Conservation (phyloP, 2,329 filamentous ascomycete species). For the Colletotrichum spinosum region DNA sequence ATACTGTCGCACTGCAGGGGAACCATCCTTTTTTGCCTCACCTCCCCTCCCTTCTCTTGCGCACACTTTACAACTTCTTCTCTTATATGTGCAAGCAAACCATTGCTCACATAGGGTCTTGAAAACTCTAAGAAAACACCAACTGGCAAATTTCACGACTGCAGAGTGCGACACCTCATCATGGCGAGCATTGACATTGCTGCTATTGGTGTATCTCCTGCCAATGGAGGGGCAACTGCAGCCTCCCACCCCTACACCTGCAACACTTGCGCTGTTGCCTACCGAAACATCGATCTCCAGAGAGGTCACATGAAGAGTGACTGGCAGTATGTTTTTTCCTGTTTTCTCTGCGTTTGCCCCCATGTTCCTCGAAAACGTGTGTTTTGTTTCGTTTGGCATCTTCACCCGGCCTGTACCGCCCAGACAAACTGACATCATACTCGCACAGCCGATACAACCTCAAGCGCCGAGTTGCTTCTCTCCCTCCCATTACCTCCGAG, state of each 20-base stretch:
- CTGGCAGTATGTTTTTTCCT: constrained; percentile 82
- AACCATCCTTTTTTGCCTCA: constrained; percentile 12
- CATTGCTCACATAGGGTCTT: not conserved
- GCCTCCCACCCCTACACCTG: constrained; percentile 91
- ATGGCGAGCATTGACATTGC: constrained; percentile 59
- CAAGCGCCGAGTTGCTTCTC: constrained; percentile 89
- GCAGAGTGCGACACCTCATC: constrained; percentile 36
- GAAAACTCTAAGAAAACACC: not conserved
- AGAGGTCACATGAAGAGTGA: constrained; percentile 97
- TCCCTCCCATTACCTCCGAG: constrained; percentile 92
- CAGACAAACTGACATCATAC: constrained; percentile 36
- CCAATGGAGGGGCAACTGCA: constrained; percentile 46
- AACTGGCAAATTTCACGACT: not conserved
- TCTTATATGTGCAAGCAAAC: constrained; percentile 7
- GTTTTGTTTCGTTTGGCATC: not conserved
- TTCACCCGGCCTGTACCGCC: constrained; percentile 2
- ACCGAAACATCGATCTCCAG: constrained; percentile 92
- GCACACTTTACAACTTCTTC: constrained; percentile 17
- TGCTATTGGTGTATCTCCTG: constrained; percentile 33
- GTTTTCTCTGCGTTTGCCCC: constrained; percentile 2
- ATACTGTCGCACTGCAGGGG: constrained; percentile 18
- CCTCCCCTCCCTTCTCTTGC: constrained; percentile 16
- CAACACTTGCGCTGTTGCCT: constrained; percentile 98
- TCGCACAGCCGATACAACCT: constrained; percentile 86
- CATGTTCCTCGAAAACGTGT: too few species aligned